Evolutionary conservation across 2,329 filamentous ascomycete species (phyloP).

Genomic region (Pseudogymnoascus sp.): DNA sequence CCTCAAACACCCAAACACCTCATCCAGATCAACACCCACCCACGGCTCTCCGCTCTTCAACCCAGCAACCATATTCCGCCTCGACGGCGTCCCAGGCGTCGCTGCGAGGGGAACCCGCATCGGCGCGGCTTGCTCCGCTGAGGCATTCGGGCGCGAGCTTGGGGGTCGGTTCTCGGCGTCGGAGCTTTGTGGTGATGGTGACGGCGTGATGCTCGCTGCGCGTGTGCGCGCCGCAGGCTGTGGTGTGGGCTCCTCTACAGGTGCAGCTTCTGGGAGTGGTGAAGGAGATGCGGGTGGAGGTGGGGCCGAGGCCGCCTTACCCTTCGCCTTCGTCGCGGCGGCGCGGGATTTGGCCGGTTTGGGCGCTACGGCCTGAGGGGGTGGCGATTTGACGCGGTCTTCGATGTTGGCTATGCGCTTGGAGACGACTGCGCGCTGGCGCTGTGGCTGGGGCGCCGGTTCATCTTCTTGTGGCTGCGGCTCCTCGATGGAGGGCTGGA

Average conservation of each 20-base stretch:
- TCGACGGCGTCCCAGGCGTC: constrained; percentile 49
- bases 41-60: constrained; percentile 54
- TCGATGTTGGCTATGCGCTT: background rate
- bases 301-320: constrained; percentile 11
- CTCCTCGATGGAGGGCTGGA: constrained; percentile 12
- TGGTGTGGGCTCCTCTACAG: constrained; percentile 11
- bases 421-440: background rate
- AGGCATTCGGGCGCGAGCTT: constrained; percentile 46
- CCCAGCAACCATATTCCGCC: constrained; percentile 47
- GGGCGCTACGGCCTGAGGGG: background rate
- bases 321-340: constrained; percentile 15
- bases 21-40: constrained; percentile 68
- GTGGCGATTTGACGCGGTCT: background rate
- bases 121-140: constrained; percentile 26
- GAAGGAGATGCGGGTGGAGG: background rate
- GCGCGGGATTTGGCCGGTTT: background rate
- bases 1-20: constrained; percentile 44
- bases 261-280: background rate
- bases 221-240: constrained; percentile 39
- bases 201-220: constrained; percentile 48
- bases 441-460: background rate
- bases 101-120: constrained; percentile 42
- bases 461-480: background rate
- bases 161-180: constrained; percentile 75
- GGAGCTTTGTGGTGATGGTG: constrained; percentile 64